Evolutionary conservation across 129 eudicot genomes (phyloP), one percentile per base, ranked within the genome.

Genomic region (Smallanthus sonchifolius): DNA sequence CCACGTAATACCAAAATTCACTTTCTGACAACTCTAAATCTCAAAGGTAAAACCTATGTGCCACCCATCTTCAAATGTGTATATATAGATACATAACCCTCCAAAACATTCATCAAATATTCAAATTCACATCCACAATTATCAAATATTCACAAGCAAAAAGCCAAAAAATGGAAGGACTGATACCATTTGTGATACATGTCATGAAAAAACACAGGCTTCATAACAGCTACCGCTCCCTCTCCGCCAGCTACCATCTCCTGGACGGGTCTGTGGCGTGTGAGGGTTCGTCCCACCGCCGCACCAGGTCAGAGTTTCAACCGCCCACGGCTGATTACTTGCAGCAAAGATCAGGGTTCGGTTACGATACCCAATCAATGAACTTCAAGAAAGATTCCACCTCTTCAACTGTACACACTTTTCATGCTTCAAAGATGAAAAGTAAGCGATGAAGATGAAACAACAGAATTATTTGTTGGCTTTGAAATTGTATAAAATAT

Each of bases 201-300:
- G 86, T 77, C 66, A 39, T 85, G 70, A 82, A 66, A 80, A 78
- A 75, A 59, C 84, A 81, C 52, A 82, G 73, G 77, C 84, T 84
- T 54, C 81, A 78, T 5, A 75, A 67, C 72, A 39, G 79, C 73
- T 81, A 69, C 84, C 86, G 84, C 19, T 85, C 83, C 74, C 73
- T 85, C 84, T 81, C 86, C 67, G 78, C 73, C 4, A 72, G 80
- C 77, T 85, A 79, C 80, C 86, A 82, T 49, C 79, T 79, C 60
- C 80, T 85, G 16, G 75, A 70, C 1, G 83, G 81, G 17, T 63
- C 75, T 44, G 62, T 43, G 15, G 56, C 83, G 43, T 39, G 52
- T 2, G 89, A 78, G 24, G 89, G 89, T 6, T 85, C 89, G 2
- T 85, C 89, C 40, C 86, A 85, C 74, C 82, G 70, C 30, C 40